Percentiles rank a stretch among this genome's conserved stretches.
phyloP scores from a whole-genome alignment of 2,329 filamentous ascomycete genomes.

The Herpomyces periplanetae region DNA sequence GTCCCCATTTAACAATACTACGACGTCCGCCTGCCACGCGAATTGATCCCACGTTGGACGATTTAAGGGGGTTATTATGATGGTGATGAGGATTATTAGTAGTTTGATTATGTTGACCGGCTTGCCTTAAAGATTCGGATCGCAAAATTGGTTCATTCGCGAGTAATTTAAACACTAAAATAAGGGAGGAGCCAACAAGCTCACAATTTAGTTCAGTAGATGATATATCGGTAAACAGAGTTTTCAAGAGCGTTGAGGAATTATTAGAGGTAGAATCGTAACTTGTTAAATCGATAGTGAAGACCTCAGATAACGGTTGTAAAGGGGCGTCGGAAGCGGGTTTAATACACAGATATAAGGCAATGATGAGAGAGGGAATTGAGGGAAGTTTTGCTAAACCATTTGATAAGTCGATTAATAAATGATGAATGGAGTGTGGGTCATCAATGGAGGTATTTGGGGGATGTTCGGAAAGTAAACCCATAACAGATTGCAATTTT shows the following conservation, averaged over 20 bases:
- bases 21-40: constrained; percentile 6
- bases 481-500: constrained; percentile 77
- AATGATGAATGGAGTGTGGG: constrained; percentile 30
- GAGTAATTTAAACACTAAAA: constrained; percentile 43
- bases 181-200: constrained; percentile 27
- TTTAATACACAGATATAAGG: constrained; percentile 37
- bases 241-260: constrained; percentile 27
- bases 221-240: constrained; percentile 53
- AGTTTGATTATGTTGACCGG: no score
- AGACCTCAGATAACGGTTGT: constrained; percentile 43
- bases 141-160: constrained; percentile 17
- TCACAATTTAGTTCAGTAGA: constrained; percentile 26
- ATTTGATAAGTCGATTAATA: constrained; percentile 49
- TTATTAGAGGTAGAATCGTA: constrained; percentile 27
- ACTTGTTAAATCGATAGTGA: constrained; percentile 32
- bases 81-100: no score
- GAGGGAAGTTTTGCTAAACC: constrained; percentile 33
- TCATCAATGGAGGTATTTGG: constrained; percentile 25
- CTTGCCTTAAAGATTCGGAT: no score
- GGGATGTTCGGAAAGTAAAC: constrained; percentile 47
- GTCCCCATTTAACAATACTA: constrained; percentile 5
- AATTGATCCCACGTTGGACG: constrained; percentile 2
- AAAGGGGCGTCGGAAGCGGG: constrained; percentile 18
- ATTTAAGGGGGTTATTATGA: no score
- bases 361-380: constrained; percentile 33